Conservation (phyloP, 2,329 filamentous ascomycete species). For the Emergomyces pasteurianus region DNA sequence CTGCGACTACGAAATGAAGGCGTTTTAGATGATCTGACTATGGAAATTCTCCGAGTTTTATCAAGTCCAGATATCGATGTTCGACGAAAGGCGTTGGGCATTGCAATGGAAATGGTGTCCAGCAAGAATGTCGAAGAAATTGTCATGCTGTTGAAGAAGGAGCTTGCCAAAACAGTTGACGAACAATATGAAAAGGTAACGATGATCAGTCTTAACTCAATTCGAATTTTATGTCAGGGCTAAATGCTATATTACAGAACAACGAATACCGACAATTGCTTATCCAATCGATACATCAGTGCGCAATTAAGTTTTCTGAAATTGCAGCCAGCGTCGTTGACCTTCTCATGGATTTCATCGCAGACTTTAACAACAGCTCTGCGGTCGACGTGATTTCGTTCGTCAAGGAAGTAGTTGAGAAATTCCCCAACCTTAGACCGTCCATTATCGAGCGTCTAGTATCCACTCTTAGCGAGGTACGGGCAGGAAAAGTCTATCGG, state of each 20-base stretch:
- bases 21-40: conserved; percentile 82
- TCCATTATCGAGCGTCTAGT: conserved; percentile 84
- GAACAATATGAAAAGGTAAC: conserved; percentile 87
- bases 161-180: conserved; percentile 92
- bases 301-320: conserved; percentile 97
- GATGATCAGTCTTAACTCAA: not conserved
- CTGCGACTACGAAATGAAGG: conserved; percentile 79
- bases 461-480: conserved; percentile 80
- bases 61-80: conserved; percentile 96
- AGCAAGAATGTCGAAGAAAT: conserved; percentile 99
- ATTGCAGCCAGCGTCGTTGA: conserved; percentile 94
- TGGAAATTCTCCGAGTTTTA: conserved; percentile 92
- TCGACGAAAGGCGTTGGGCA: conserved; percentile 74
- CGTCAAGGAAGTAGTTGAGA: conserved; percentile 97
- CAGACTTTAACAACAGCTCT: conserved; percentile 93
- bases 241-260: conserved; percentile 43
- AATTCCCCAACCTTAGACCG: conserved; percentile 79
- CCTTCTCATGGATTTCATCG: conserved; percentile 96
- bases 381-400: conserved; percentile 97
- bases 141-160: conserved; percentile 90
- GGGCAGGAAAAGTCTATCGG: conserved; percentile 92
- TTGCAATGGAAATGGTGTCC: conserved; percentile 94
- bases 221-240: not conserved
- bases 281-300: conserved; percentile 95
- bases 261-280: conserved; percentile 86